Base-by-base conservation (phyloP, 805 yeast genomes). In the Torulaspora maleeae region DNA sequence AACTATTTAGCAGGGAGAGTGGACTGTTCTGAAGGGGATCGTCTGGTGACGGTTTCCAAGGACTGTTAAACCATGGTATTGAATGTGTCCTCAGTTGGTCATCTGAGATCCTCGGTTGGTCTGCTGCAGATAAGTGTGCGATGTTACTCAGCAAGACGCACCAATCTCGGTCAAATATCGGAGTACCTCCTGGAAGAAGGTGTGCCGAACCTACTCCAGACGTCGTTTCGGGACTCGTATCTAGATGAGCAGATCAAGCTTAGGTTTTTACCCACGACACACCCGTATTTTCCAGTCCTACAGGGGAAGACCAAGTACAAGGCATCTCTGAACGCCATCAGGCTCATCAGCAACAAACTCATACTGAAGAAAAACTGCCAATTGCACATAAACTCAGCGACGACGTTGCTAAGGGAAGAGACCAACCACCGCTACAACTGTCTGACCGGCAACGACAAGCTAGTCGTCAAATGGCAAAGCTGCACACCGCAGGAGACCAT, bases 221-320 rank as follows among this genome's bases (percentile, higher is more conserved):
- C 60, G 19, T 61, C 77, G 5, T 60, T 82, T 1, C 77, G 80
- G 5, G 59, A 69, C 16, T 62, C 63, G 3, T 54, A 69, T 8
- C 47, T 83, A 8, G 72, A 79, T 27, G 62, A 69, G 1, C 67
- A 76, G 19, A 67, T 84, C 1, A 60, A 71, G 5, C 67, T 84
- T 19, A 62, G 86, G 12, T 64, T 84, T 1, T 71, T 80, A 29
- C 89, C 89, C 0, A 66, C 73, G 1, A 74, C 76, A 36, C 73
- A 72, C 38, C 73, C 79, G 0, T 74, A 73, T 47, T 52, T 81
- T 11, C 89, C 89, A 2, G 64, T 66, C 10, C 62, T 83, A 22
- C 72, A 73, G 41, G 87, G 89, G 1, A 71, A 66, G 15, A 67
- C 72, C 13, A 70, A 81, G 11, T 83, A 82, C 59, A 70, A 73